Evolutionary conservation across 495 filamentous ascomycete species (phyloP).

Genomic region (Cetradonia linearis): DNA sequence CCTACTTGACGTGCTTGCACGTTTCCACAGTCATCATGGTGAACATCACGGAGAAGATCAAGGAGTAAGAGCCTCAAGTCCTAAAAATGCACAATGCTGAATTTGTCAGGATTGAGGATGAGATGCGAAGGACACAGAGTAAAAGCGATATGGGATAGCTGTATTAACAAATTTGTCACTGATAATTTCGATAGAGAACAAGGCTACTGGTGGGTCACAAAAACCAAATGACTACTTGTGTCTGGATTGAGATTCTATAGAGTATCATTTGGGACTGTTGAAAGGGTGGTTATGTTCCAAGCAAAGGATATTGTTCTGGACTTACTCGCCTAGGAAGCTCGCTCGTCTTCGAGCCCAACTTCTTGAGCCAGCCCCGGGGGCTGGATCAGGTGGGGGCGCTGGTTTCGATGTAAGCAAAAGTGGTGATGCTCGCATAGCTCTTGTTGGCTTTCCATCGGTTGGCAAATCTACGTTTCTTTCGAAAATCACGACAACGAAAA

Average conservation of each 20-base stretch:
- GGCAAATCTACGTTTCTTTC: slow-evolving; percentile 98
- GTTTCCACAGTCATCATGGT: slow-evolving; percentile 62
- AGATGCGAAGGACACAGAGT: slow-evolving; percentile 99
- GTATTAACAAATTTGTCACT: slow-evolving; percentile 27
- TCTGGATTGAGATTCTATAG: slow-evolving; percentile 34
- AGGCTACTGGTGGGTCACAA: slow-evolving; percentile 73
- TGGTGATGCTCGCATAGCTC: slow-evolving; percentile 91
- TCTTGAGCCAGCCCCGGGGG: slow-evolving; percentile 77
- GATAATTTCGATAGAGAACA: slow-evolving; percentile 67
- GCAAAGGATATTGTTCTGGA: not conserved
- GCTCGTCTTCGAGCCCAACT: slow-evolving; percentile 91
- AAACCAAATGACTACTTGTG: not conserved
- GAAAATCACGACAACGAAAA: slow-evolving; percentile 98
- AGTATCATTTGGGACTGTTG: slow-evolving; percentile 95
- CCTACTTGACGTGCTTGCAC: not conserved
- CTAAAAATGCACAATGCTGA: slow-evolving; percentile 5
- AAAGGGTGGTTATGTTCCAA: slow-evolving; percentile 57
- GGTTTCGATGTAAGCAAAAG: slow-evolving; percentile 98
- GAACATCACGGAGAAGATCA: slow-evolving; percentile 99
- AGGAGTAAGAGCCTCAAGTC: slow-evolving; percentile 55
- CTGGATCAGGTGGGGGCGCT: slow-evolving; percentile 56
- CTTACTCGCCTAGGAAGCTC: slow-evolving; percentile 59
- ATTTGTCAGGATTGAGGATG: slow-evolving; percentile 81
- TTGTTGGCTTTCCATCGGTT: slow-evolving; percentile 96
- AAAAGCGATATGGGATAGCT: slow-evolving; percentile 28